Conservation (phyloP, 306 rosid genomes). For the Pterocarpus macrocarpus region DNA sequence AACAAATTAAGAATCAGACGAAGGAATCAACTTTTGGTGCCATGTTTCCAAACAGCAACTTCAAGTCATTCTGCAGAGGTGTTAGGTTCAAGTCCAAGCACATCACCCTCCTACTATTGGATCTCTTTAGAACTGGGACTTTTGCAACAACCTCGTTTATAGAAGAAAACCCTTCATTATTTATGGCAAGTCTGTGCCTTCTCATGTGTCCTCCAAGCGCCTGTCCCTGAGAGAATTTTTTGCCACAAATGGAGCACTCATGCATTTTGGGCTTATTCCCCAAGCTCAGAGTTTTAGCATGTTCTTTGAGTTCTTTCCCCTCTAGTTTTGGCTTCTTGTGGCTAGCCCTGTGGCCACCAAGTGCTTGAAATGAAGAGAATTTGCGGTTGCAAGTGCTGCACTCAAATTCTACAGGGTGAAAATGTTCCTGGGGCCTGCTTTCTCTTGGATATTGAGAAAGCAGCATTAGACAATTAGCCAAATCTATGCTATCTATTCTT, state of each 20-base stretch:
- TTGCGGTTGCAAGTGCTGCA: slow-evolving; percentile 36
- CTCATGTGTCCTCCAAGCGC: slow-evolving; percentile 78
- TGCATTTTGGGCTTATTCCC: slow-evolving; percentile 35
- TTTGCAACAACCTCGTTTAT: slow-evolving; percentile 4
- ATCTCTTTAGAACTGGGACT: slow-evolving; percentile 58
- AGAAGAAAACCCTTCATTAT: slow-evolving; percentile 30
- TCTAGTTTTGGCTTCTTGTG: slow-evolving; percentile 51
- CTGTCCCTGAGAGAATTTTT: neutral
- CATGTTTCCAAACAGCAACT: slow-evolving; percentile 65
- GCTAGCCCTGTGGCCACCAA: slow-evolving; percentile 78
- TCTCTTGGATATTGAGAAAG: neutral
- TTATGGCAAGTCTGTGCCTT: slow-evolving; percentile 49
- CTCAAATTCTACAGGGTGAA: neutral
- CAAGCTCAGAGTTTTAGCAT: neutral
- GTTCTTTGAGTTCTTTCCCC: slow-evolving; percentile 11
- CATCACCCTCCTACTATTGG: slow-evolving; percentile 46
- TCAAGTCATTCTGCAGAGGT: slow-evolving; percentile 82
- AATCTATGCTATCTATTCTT: slow-evolving; percentile 14
- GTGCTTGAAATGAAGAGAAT: slow-evolving; percentile 71
- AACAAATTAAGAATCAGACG: slow-evolving; percentile 38
- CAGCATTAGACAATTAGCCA: neutral
- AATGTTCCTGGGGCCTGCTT: neutral
- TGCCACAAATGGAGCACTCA: neutral
- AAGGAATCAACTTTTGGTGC: slow-evolving; percentile 62
- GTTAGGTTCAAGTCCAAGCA: slow-evolving; percentile 79